Base-by-base conservation (phyloP, 768 basidiomycete species). In the Rhizopogon vesiculosus region DNA sequence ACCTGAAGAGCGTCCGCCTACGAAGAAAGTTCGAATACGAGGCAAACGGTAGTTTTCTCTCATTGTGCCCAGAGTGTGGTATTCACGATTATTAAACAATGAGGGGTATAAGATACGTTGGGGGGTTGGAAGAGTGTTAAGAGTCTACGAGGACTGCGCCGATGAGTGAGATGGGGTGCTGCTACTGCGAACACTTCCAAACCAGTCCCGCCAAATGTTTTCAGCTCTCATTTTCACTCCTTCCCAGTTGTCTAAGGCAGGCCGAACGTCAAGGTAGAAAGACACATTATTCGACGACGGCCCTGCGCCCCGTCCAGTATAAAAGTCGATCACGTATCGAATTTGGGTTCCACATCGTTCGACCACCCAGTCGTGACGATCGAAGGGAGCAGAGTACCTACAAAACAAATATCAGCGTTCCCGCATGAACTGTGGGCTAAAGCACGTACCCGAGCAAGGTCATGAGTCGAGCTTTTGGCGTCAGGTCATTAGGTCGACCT, bases 271-370 rank as follows among this genome's bases (percentile, higher is more conserved):
- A 25, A 99, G 81, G 72, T 86, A 96, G 72, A 99, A 98, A 0
- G 93, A 91, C 13, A 91, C 71, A 54, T 82, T 79, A 56, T 74
- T 77, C 22, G 76, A 69, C 1, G 76, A 64, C 1, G 81, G 63
- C 12, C 70, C 74, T 25, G 74, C 64, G 44, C 69, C 74, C 35
- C 83, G 83, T 16, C 96, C 96, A 3, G 91, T 89, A 75, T 99
- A 99, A 72, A 98, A 99, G 73, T 99, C 97, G 64, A 99, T 97
- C 56, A 99, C 85, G 74, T 99, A 99, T 50, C 96, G 86, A 67
- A 93, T 78, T 55, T 83, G 85, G 8, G 82, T 83, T 5, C 94
- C 96, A 66, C 95, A 97, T 35, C 96, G 86, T 69, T 97, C 93
- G 49, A 99, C 86, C 49, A 92, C 70, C 97, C 97, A 99, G 69